Base-by-base conservation (phyloP, 495 filamentous ascomycete species). In the Penicillium ochrochloron region DNA sequence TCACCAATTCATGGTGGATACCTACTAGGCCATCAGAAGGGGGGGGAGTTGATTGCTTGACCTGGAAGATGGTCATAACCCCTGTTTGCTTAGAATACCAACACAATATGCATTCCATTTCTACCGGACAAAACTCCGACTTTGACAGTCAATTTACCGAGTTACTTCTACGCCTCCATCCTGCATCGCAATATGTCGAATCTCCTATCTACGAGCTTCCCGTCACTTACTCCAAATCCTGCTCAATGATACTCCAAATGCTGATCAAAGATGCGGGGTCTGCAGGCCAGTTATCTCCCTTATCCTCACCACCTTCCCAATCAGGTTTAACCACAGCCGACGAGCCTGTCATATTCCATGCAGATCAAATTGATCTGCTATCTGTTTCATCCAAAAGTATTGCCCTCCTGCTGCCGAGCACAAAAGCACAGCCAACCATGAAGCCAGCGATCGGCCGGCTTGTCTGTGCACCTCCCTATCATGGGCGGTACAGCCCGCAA, bases 291-390 rank as follows among this genome's bases (percentile, higher is more conserved):
- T 15, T 64, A 61, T 35, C 44, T 35, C 53, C 50, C 2, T 33
- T 35, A 19, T 60, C n/a, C 46, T 44, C 35, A 57, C n/a, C 57
- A 67, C 65, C 65, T 67, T 67, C 65, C 65, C 57, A 11, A 57
- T 61, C 57, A 58, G 58, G 65, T 48, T 51, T 67, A 63, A 67
- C 52, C 14, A 33, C 23, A 44, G 27, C 54, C 27, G 42, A 61
- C 17, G 25, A 53, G 54, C 64, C 59, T 59, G 44, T 62, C 35
- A 56, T 17, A 39, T 34, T 8, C 25, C n/a, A 17, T n/a, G 33
- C 31, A 37, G 25, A 2, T 5, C 2, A 52, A 14, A 12, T 1
- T 17, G 14, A 52, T 58, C 17, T 25, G 54, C 42, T 57, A 57
- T 44, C 42, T 57, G 37, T n/a, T 15, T 8, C 41, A 9, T 42